Evolutionary conservation across 2,329 filamentous ascomycete species (phyloP), one percentile per base, ranked within the genome.

Genomic region (Pyrenochaeta sp.): DNA sequence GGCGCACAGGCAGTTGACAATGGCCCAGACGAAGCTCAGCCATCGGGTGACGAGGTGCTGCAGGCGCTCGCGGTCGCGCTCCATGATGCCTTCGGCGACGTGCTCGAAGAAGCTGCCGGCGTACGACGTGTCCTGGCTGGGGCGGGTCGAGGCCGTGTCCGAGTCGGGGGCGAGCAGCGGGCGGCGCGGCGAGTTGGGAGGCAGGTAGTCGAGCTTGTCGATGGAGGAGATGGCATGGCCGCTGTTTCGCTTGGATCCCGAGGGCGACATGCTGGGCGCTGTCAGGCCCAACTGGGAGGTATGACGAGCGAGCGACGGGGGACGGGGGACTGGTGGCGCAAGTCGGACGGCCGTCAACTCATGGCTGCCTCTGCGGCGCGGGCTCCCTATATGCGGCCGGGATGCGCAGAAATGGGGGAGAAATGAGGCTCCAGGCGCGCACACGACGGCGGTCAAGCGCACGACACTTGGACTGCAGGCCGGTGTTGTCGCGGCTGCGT

Each of bases 1-100:
- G 20, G 91, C 93, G 68, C 89, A 94, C 21, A 96, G 81, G 58
- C 82, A 84, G 63, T 77, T 82, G 47, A 86, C 66, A 41, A 86
- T 74, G 23, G 82, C 83, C 79, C 80, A 85, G 20, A 69, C 71
- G 65, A 86, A 86, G 65, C 80, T 82, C 44, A 77, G 60, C 51
- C 82, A 79, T 41, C 82, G 75, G 3, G 78, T 60, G 6, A 79
- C 67, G 53, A 82, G 74, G 53, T 73, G 77, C 50, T 77, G 76
- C 73, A 85, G 76, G 51, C 72, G 77, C 56, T 69, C 65, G 44
- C 81, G 75, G 63, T 85, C 82, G 44, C 80, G 76, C 52, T 81
- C 77, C 40, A 81, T 76, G 55, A 85, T 82, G 54, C 81, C 82
- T 40, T 81, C 80, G 20, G 82, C 82, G 8, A 85, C 81, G 58